Evolutionary conservation across 371 early-diverging fungal species (phyloP).

Genomic region (Mortierella sp.): DNA sequence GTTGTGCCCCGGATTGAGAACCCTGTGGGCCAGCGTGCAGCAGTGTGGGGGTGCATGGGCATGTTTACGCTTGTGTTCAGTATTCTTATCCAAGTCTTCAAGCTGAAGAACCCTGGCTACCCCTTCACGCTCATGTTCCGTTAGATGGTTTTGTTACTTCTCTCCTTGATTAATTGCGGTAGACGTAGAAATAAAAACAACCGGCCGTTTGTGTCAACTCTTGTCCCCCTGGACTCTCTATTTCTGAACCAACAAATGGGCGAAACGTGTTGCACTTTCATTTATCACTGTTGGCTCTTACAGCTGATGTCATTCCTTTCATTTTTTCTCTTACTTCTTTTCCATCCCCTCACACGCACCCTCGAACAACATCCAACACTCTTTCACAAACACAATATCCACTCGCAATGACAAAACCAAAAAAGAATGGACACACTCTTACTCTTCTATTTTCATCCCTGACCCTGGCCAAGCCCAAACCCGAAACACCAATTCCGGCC

Average conservation of each 20-base stretch:
- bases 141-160: background rate
- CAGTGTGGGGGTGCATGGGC: conserved; percentile 66
- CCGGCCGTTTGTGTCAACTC: background rate
- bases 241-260: too few species aligned
- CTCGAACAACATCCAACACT: background rate
- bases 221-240: background rate
- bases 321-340: background rate
- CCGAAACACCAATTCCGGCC: too few species aligned
- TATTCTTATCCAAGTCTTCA: conserved; percentile 74
- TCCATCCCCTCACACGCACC: background rate
- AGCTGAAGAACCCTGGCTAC: conserved; percentile 81
- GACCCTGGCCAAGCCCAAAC: too few species aligned
- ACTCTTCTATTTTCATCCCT: background rate
- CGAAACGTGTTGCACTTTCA: too few species aligned
- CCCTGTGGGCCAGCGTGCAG: conserved; percentile 64
- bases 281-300: too few species aligned
- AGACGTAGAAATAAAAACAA: background rate
- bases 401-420: background rate
- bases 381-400: background rate
- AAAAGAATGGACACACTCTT: background rate
- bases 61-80: conserved; percentile 75
- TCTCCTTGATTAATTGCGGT: background rate
- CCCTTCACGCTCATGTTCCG: conserved; percentile 78
- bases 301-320: too few species aligned
- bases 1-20: conserved; percentile 60